A percentile compares a stretch with the other conserved stretches of the same genome.
Evolutionary conservation across 768 basidiomycete genomes (phyloP).

Genomic region (Calocybe gangraenosa): DNA sequence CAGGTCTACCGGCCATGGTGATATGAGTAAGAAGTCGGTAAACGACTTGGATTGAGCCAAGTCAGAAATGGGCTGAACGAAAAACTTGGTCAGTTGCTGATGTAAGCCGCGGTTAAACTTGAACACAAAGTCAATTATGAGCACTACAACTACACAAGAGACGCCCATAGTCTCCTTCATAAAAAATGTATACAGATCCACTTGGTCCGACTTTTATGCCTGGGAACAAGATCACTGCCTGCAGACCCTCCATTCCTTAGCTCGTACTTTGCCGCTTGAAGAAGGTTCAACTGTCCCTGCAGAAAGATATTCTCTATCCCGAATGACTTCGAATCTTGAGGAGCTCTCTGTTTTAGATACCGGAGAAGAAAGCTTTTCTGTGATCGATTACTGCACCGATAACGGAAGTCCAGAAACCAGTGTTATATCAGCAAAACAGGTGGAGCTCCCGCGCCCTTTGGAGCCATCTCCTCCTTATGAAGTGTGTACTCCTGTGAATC

Average conservation of each 20-base stretch:
- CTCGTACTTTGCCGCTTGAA: conserved; percentile 1
- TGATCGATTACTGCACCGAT: conserved; percentile 9
- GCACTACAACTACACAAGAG: background rate
- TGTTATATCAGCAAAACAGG: conserved; percentile 9
- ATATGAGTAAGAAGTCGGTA: background rate
- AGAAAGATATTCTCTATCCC: background rate
- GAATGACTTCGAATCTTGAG: background rate
- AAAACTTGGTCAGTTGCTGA: background rate
- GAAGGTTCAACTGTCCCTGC: background rate
- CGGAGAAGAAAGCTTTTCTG: conserved; percentile 12
- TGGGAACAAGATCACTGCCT: conserved; percentile 20
- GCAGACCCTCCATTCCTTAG: conserved; percentile 14
- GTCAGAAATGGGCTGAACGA: background rate
- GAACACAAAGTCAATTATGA: too few relatives aligned
- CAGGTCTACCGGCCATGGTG: conserved; percentile 49
- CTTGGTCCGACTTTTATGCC: conserved; percentile 19
- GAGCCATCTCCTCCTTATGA: conserved; percentile 44
- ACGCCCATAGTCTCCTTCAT: background rate
- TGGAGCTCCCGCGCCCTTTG: conserved; percentile 12
- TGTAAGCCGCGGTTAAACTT: background rate
- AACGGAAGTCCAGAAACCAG: conserved; percentile 4
- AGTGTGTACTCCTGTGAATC: conserved; percentile 45
- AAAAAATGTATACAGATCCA: conserved; percentile 8
- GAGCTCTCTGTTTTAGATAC: background rate
- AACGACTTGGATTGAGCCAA: background rate